Conservation (phyloP, 331 rosid species). For the Dryas integrifolia region DNA sequence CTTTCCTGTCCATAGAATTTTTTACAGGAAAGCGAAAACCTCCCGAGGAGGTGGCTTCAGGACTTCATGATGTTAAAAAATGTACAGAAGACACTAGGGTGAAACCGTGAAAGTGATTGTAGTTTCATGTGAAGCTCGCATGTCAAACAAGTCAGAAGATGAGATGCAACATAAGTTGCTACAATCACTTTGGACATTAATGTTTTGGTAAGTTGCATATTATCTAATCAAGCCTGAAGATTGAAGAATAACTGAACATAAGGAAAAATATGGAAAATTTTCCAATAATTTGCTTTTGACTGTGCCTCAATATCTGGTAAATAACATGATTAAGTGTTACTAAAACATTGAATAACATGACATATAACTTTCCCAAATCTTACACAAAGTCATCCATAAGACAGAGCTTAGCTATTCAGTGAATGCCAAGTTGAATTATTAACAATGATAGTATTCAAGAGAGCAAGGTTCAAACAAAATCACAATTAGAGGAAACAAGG, state of each 20-base stretch:
- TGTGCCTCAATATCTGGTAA: neutral
- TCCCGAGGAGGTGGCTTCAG: neutral
- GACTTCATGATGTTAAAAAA: neutral
- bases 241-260: neutral
- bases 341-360: neutral
- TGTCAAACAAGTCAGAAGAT: neutral
- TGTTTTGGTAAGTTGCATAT: neutral
- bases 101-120: neutral
- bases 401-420: neutral
- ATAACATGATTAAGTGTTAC: neutral
- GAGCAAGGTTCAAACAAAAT: neutral
- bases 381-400: neutral
- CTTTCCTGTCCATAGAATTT: too few species aligned
- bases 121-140: neutral
- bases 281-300: neutral
- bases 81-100: neutral
- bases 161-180: neutral
- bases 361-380: neutral
- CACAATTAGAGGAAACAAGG: neutral
- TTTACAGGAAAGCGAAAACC: neutral
- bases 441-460: slow-evolving; percentile 2
- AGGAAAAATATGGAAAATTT: neutral
- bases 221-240: neutral
- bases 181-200: neutral
- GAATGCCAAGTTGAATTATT: slow-evolving; percentile 22